Evolutionary conservation across 2,329 filamentous ascomycete species (phyloP), one percentile per base, ranked within the genome.

Genomic region (Ascochyta viciae-villosae): DNA sequence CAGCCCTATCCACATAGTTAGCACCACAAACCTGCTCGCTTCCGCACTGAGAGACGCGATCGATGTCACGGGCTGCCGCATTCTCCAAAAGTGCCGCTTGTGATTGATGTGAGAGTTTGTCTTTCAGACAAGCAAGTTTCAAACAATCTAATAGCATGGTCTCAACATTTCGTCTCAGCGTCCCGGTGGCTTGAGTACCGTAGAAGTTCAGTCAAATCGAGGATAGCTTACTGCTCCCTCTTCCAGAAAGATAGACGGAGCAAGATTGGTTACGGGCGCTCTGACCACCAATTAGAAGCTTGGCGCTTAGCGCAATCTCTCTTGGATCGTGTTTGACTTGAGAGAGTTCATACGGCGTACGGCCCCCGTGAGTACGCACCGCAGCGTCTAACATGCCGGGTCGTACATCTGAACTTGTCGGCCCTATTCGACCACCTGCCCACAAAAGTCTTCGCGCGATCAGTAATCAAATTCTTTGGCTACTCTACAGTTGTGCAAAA

Each of bases 91-190:
- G 24, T 13, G 6, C 10, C 35, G 19, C 5, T n/a, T 33, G 13
- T 19, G 24, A 16, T 16, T 31, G 31, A 23, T 43, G n/a, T 43
- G 27, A 29, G 16, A 33, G 26, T 26, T 44, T 35, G 38, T 29
- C 31, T 15, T 31, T 23, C 2, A 19, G 12, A n/a, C 38, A 10
- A 46, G 37, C 29, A 29, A 35, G 50, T 46, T 37, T 35, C 42
- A 37, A 53, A 16, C 19, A 47, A 23, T 39, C 33, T n/a, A 27
- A 27, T n/a, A 40, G 40, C 40, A 23, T 40, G 16, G 34, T 27
- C n/a, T 34, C 24, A 40, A 45, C n/a, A n/a, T 33, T 33, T 45
- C 31, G 38, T 38, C 44, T 45, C 45, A 54, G 40, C 33, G 39
- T 7, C 27, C 34, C 40, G 46, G 52, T 6, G 40, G 27, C 19